A percentile compares a stretch with the other conserved stretches of the same genome.
Evolutionary conservation across 148 eudicot species (phyloP).

Genomic region (Dianthus caryophyllus): DNA sequence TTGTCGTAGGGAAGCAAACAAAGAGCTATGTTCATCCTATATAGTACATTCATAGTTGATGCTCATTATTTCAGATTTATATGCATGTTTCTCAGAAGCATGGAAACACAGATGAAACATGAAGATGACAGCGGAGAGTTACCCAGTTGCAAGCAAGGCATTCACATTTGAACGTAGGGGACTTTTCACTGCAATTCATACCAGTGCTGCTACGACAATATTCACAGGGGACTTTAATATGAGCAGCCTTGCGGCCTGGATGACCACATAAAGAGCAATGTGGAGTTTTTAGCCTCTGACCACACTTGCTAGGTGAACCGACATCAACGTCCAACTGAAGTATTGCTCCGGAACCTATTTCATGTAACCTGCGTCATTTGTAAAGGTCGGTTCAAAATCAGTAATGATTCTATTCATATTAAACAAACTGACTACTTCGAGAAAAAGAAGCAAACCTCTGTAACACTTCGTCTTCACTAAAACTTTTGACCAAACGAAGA

Average conservation of each 20-base stretch:
- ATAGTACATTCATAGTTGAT: slow-evolving; percentile 1
- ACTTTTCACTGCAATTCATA: slow-evolving; percentile 50
- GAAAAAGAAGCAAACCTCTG: slow-evolving; percentile 45
- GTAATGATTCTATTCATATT: background rate
- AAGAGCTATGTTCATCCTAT: too few species aligned
- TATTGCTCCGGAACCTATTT: slow-evolving; percentile 47
- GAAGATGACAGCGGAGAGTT: slow-evolving; percentile 11
- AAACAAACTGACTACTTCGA: slow-evolving; percentile 14
- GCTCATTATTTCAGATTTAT: background rate
- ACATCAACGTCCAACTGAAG: slow-evolving; percentile 22
- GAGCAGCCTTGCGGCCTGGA: slow-evolving; percentile 80
- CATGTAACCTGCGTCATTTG: slow-evolving; percentile 52
- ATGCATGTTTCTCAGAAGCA: background rate
- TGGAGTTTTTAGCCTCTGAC: slow-evolving; percentile 37
- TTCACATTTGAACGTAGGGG: slow-evolving; percentile 58
- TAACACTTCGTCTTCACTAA: slow-evolving; percentile 69
- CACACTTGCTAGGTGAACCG: slow-evolving; percentile 21
- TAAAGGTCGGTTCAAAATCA: background rate
- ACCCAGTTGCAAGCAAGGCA: slow-evolving; percentile 73
- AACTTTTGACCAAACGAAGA: slow-evolving; percentile 73
- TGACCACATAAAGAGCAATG: slow-evolving; percentile 98
- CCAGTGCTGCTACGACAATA: slow-evolving; percentile 43
- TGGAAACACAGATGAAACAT: background rate
- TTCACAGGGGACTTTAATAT: slow-evolving; percentile 57
- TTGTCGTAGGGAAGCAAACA: background rate